phyloP scores from a whole-genome alignment of 176 grass and related monocot genomes.

The Hordeum vulgare region MorexV3_pseudomolecules_assembly NC_058522.1:515347585-515348084 shows the following conservation, averaged over 20 bases:
- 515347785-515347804: conserved; percentile 94
- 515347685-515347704: conserved; percentile 39
- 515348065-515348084: conserved; percentile 78
- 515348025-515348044: conserved; percentile 82
- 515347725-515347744: conserved; percentile 24
- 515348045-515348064: conserved; percentile 92
- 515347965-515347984: conserved; percentile 84
- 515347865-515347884: conserved; percentile 92
- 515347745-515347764: conserved; percentile 52
- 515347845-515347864: conserved; percentile 72
- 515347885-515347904: conserved; percentile 91
- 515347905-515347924: conserved; percentile 69
- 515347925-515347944: conserved; percentile 56
- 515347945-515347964: conserved; percentile 69
- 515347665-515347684: conserved; percentile 48
- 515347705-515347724: conserved; percentile 32
- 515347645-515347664: conserved; percentile 40
- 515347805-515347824: conserved; percentile 86
- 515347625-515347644: conserved; percentile 53
- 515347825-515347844: conserved; percentile 80
- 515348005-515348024: conserved; percentile 94
- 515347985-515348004: conserved; percentile 93
- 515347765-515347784: conserved; percentile 89
- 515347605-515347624: conserved; percentile 16
- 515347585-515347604: background rate